phyloP scores from a whole-genome alignment of 768 basidiomycete species.

The Suillus spraguei region DNA sequence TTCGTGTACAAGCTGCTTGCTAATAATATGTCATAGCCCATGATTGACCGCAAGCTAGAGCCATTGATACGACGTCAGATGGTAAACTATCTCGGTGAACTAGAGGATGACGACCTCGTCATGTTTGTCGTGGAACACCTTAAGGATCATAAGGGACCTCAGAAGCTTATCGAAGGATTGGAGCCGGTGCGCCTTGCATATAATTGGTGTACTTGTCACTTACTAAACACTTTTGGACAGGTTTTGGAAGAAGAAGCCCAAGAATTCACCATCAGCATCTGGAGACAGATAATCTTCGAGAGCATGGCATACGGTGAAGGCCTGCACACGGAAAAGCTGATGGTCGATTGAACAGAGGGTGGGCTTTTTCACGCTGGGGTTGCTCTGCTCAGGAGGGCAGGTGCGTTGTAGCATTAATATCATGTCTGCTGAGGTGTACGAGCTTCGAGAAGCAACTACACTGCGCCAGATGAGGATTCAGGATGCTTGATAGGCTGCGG shows the following conservation, averaged over 20 bases:
- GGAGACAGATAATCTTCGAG: constrained; percentile 94
- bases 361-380: constrained; percentile 23
- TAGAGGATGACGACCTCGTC: constrained; percentile 91
- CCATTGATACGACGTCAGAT: constrained; percentile 82
- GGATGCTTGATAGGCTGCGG: constrained; percentile 12
- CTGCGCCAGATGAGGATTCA: constrained; percentile 19
- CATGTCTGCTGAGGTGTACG: constrained; percentile 42
- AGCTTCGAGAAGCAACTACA: constrained; percentile 26
- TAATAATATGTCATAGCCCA: constrained; percentile 45
- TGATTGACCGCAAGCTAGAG: constrained; percentile 86
- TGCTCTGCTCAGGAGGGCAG: constrained; percentile 44
- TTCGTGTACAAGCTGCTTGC: constrained; percentile 13
- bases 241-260: constrained; percentile 91
- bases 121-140: constrained; percentile 94
- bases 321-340: constrained; percentile 81
- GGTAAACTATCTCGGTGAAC: constrained; percentile 86
- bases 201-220: constrained; percentile 5
- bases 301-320: constrained; percentile 93
- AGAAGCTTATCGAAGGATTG: constrained; percentile 85
- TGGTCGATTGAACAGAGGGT: constrained; percentile 57
- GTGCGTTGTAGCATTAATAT: constrained; percentile 62
- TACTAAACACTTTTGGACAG: constrained; percentile 40
- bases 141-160: constrained; percentile 85
- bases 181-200: constrained; percentile 70
- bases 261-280: constrained; percentile 76